phyloP scores from a whole-genome alignment of 306 rosid genomes.

The Prunus salicina region DNA sequence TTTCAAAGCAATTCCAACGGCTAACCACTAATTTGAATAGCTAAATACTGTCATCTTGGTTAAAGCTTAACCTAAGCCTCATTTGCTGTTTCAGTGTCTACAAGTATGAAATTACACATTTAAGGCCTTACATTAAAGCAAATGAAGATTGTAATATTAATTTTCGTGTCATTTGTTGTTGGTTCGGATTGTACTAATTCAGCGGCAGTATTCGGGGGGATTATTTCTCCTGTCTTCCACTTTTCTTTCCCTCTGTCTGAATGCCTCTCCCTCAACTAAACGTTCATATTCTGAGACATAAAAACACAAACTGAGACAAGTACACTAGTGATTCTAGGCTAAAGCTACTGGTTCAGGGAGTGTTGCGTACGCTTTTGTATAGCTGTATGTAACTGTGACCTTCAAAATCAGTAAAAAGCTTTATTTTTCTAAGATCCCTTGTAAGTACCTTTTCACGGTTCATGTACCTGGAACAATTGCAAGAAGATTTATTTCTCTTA shows the following conservation, averaged over 20 bases:
- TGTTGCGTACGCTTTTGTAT: constrained; percentile 15
- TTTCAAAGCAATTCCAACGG: too few relatives aligned
- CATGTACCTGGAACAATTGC: constrained; percentile 11
- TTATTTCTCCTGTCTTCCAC: constrained; percentile 16
- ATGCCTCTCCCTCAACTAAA: neutral
- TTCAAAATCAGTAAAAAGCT: constrained; percentile 35
- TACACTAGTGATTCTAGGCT: neutral
- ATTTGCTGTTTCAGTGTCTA: too few relatives aligned
- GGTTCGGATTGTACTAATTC: neutral
- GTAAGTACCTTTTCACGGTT: constrained; percentile 28
- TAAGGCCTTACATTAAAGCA: neutral
- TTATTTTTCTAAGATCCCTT: constrained; percentile 26
- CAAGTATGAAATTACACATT: neutral
- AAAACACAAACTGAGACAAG: constrained; percentile 3
- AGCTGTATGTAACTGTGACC: constrained; percentile 38
- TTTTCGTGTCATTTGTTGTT: neutral
- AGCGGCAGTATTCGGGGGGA: neutral
- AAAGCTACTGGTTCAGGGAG: too few relatives aligned
- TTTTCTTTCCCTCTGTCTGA: neutral
- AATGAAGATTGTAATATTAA: too few relatives aligned
- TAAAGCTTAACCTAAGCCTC: too few relatives aligned
- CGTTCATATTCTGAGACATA: constrained; percentile 15
- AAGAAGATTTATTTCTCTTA: too few relatives aligned
- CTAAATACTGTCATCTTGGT: too few relatives aligned
- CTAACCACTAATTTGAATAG: too few relatives aligned